Evolutionary conservation across 257 asterid genomes (phyloP).

Genomic region (Craterostigma plantagineum): DNA sequence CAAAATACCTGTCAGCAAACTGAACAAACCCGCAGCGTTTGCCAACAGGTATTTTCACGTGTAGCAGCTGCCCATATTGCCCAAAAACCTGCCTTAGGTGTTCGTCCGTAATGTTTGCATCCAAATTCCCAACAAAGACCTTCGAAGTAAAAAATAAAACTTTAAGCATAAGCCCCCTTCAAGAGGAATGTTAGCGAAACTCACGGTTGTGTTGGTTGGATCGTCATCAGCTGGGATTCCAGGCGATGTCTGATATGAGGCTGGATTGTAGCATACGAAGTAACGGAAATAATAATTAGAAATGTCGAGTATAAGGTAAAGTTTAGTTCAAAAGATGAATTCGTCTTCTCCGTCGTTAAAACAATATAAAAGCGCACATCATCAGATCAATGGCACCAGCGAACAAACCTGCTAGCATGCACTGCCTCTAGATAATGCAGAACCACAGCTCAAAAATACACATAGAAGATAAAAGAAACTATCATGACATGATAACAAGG

Average conservation of each 20-base stretch:
- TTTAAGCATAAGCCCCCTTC: background rate
- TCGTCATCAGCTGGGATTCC: constrained; percentile 83
- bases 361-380: no score
- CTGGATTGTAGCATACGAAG: constrained; percentile 22
- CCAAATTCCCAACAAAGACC: constrained; percentile 93
- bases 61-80: constrained; percentile 59
- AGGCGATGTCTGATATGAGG: constrained; percentile 50
- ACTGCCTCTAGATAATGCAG: no score
- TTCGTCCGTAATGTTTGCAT: constrained; percentile 59
- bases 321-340: background rate
- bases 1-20: constrained; percentile 62
- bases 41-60: constrained; percentile 87
- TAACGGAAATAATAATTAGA: constrained; percentile 9
- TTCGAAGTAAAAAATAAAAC: constrained; percentile 14
- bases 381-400: no score
- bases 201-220: constrained; percentile 82
- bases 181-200: constrained; percentile 10
- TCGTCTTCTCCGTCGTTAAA: no score
- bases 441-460: no score
- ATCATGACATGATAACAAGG: no score
- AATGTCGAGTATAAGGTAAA: background rate
- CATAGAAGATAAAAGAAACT: no score
- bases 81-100: constrained; percentile 71
- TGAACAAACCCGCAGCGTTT: constrained; percentile 97
- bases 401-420: no score